These are phyloP conservation scores for Backusella sp. DNA, from an alignment of 192 early-diverging fungal species.

Conservation along the genomic window DNA sequence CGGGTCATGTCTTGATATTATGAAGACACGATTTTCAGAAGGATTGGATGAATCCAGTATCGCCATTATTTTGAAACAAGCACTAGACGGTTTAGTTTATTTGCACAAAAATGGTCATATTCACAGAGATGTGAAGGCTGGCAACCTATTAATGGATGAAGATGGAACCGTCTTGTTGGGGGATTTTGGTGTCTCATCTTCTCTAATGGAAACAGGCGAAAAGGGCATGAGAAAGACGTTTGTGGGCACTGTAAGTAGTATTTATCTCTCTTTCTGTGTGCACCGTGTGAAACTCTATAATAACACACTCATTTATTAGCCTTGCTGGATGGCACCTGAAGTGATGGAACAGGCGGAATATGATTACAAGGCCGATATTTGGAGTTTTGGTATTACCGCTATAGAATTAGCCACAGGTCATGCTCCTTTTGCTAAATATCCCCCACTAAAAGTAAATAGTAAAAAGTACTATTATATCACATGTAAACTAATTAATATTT, in stretches of 20 bases:
- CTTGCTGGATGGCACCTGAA: conserved; percentile 73
- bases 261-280: neutral
- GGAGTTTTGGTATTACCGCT: conserved; percentile 89
- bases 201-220: conserved; percentile 64
- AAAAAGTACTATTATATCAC: neutral
- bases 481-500: neutral
- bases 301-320: conserved; percentile 22
- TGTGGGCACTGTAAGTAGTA: conserved; percentile 60
- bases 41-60: conserved; percentile 82
- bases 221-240: conserved; percentile 65
- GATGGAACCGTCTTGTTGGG: conserved; percentile 62
- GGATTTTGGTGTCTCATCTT: conserved; percentile 72
- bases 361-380: conserved; percentile 90
- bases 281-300: neutral
- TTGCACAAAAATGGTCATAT: conserved; percentile 68
- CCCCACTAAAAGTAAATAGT: conserved; percentile 70
- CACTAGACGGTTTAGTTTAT: conserved; percentile 63
- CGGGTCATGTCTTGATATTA: conserved; percentile 87
- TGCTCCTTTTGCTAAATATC: conserved; percentile 87
- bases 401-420: conserved; percentile 89
- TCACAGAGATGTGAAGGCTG: conserved; percentile 73
- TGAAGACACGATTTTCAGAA: conserved; percentile 79
- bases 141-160: conserved; percentile 66
- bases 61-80: conserved; percentile 81
- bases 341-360: conserved; percentile 91